A percentile compares a stretch with the other conserved stretches of the same genome.
Evolutionary conservation across 2,329 filamentous ascomycete species (phyloP).

Genomic region (Fusarium odoratissimum): DNA sequence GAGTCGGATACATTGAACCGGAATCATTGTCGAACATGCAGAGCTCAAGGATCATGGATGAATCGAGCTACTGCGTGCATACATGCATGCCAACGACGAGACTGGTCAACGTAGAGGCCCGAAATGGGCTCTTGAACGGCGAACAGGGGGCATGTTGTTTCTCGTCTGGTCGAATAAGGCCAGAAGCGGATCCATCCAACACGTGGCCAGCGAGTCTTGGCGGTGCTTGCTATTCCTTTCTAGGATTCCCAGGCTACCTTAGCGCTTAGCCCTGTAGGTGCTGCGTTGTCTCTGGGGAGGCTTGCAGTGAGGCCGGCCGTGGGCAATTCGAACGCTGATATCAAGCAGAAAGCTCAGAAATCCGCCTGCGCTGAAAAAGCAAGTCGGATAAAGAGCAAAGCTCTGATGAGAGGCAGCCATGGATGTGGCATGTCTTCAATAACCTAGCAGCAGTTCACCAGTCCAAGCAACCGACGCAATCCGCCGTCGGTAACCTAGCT

Average conservation of each 20-base stretch:
- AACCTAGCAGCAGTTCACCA: background rate
- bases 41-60: slow-evolving; percentile 17
- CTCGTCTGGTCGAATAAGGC: slow-evolving; percentile 39
- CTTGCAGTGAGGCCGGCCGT: background rate
- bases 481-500: background rate
- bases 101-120: slow-evolving; percentile 25
- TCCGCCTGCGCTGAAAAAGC: slow-evolving; percentile 12
- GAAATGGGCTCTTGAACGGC: slow-evolving; percentile 31
- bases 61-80: background rate
- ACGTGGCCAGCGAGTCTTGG: slow-evolving; percentile 41
- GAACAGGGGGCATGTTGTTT: slow-evolving; percentile 33
- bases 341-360: slow-evolving; percentile 10
- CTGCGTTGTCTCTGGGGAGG: slow-evolving; percentile 10
- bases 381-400: background rate
- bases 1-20: slow-evolving; percentile 16
- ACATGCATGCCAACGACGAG: slow-evolving; percentile 9
- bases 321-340: background rate
- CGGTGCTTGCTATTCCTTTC: slow-evolving; percentile 24
- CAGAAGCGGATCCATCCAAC: slow-evolving; percentile 43
- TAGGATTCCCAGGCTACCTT: slow-evolving; percentile 10
- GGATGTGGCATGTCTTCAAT: background rate
- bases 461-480: background rate
- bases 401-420: background rate
- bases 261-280: slow-evolving; percentile 30
- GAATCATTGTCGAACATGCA: slow-evolving; percentile 11